Base-by-base conservation (phyloP, 2,329 filamentous ascomycete genomes). In the Hortaea werneckii region DNA sequence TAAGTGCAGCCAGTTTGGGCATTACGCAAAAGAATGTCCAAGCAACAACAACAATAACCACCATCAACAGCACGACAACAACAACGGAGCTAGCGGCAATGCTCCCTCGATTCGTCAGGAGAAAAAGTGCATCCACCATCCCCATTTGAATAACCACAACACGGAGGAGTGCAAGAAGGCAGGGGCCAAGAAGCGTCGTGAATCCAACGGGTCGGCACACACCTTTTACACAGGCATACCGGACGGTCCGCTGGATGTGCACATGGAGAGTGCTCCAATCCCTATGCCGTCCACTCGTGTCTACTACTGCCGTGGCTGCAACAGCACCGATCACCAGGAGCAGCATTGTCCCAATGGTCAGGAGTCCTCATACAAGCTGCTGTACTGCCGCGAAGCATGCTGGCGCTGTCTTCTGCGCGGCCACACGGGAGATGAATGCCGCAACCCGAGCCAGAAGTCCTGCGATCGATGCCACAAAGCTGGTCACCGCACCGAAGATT, bases 371-470 rank as follows among this genome's bases (percentile, higher is more conserved):
- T 28, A 30, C 5, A 12, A 35, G 9, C 9, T 35, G 9, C 32
- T 9, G 9, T 35, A 35, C 32, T 10, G 32, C 32, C 32, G 9
- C 9, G 9, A 35, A 9, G 12, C 8, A 11, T 44, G 42, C 42
- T 44, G 42, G 42, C 38, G 30, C n/a, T 44, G 42, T 11, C 11
- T n/a, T 26, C 27, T 34, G 26, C 42, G 42, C 9, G 42, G 42
- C 3, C 42, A 44, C 35, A 37, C 37, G 20, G 42, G 42, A 4
- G 42, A 44, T 11, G 42, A 40, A 27, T 44, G 42, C 42, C 27
- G 27, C 28, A 44, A 44, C 34, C 42, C 42, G 6, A 20, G 4
- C 28, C 13, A 28, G 11, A 20, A 12, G 27, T 29, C 30, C 40
- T 42, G 40, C 29, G 28, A 32, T 13, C 29, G 34, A 29, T 42